Evolutionary conservation across 352 stramenopile genomes (phyloP).

Genomic region (Thraustochytrium sp.): DNA sequence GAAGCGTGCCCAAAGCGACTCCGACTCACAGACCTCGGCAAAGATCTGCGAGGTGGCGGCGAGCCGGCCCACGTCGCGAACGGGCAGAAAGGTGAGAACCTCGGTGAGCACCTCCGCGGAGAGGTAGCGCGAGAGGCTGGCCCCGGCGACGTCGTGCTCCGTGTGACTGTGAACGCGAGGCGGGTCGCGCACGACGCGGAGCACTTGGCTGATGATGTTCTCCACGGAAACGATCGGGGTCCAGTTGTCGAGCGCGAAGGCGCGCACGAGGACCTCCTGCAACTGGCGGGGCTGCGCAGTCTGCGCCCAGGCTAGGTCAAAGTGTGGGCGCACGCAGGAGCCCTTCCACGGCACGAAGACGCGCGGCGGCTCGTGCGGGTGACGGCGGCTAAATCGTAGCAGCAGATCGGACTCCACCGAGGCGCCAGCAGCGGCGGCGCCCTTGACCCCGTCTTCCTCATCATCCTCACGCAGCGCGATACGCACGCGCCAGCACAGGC

Average conservation of each 20-base stretch:
- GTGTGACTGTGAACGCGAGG: no score
- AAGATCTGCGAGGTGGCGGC: background rate
- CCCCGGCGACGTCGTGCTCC: no score
- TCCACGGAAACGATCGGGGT: background rate
- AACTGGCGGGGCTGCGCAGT: background rate
- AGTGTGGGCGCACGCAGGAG: background rate
- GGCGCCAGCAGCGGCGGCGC: no score
- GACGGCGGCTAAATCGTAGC: background rate
- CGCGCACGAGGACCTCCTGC: background rate
- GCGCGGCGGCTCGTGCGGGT: background rate
- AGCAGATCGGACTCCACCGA: background rate
- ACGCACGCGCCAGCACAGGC: slow-evolving; percentile 9
- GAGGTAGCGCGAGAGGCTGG: no score
- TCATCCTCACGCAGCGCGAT: background rate
- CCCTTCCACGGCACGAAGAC: background rate
- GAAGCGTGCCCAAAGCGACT: background rate
- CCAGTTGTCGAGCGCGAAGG: background rate
- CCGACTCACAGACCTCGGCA: background rate
- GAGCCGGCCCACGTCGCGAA: background rate
- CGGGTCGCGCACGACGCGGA: background rate
- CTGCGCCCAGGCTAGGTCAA: background rate
- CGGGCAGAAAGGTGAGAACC: background rate
- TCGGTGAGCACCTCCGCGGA: background rate
- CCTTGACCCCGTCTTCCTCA: no score
- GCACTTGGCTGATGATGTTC: background rate